Evolutionary conservation across 2,329 filamentous ascomycete genomes (phyloP).

Genomic region (Fusarium nygamai): DNA sequence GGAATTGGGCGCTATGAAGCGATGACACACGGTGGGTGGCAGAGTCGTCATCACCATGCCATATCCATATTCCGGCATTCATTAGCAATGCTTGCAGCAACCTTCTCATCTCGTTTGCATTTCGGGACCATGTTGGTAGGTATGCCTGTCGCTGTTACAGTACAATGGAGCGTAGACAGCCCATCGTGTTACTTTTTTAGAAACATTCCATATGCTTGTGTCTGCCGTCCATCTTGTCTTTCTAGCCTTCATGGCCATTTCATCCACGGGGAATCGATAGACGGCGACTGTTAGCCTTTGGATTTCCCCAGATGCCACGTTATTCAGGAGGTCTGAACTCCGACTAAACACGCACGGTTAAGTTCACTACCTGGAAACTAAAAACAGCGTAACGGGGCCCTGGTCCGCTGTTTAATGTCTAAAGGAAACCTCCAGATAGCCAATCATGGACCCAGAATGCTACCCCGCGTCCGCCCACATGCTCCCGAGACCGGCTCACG

Average conservation of each 20-base stretch:
- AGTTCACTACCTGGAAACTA: background rate
- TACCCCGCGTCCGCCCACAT: slow-evolving; percentile 43
- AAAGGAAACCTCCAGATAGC: slow-evolving; percentile 1
- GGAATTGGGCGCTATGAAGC: background rate
- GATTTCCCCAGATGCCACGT: slow-evolving; percentile 25
- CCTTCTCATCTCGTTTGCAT: background rate
- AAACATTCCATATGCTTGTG: background rate
- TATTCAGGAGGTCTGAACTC: slow-evolving; percentile 10
- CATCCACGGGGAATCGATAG: background rate
- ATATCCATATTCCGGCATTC: slow-evolving; percentile 12
- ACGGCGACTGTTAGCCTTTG: background rate
- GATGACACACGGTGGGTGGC: background rate
- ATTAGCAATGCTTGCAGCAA: slow-evolving; percentile 12
- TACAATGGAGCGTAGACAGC: background rate
- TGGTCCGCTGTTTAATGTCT: background rate
- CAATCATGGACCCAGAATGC: slow-evolving; percentile 31
- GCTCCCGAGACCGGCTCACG: slow-evolving; percentile 42
- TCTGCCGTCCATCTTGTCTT: background rate
- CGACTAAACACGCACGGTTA: slow-evolving; percentile 20
- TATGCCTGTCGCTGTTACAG: background rate
- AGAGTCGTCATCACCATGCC: slow-evolving; percentile 25
- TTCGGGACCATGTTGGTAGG: background rate
- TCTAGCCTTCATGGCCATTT: background rate
- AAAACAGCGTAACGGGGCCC: background rate
- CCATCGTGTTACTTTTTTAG: background rate